Conservation (phyloP, 2,329 filamentous ascomycete species). For the Aspergillus nomiae region DNA sequence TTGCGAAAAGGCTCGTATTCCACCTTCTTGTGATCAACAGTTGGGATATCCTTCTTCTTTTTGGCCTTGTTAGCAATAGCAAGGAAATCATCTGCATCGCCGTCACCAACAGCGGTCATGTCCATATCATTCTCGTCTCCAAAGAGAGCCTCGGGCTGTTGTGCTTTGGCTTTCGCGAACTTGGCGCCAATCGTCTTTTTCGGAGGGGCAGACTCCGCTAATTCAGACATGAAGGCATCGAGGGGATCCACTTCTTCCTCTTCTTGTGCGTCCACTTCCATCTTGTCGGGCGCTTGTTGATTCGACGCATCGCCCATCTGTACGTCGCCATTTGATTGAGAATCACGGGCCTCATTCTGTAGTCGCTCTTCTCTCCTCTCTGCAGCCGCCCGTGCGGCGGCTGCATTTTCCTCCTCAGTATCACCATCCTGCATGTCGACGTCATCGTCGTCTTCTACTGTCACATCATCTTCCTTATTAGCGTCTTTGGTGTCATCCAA, state of each 20-base stretch:
- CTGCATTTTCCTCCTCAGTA: slow-evolving; percentile 84
- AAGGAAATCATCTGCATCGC: slow-evolving; percentile 65
- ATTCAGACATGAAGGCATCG: slow-evolving; percentile 92
- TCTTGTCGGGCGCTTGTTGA: slow-evolving; percentile 39
- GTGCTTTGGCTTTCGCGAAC: slow-evolving; percentile 52
- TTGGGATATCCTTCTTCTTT: slow-evolving; percentile 96
- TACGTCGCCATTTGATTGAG: slow-evolving; percentile 46
- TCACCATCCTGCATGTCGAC: slow-evolving; percentile 74
- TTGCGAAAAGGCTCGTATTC: slow-evolving; percentile 85
- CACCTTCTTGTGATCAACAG: slow-evolving; percentile 82
- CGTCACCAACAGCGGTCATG: slow-evolving; percentile 62
- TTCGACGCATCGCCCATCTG: slow-evolving; percentile 45
- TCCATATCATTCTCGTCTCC: slow-evolving; percentile 77
- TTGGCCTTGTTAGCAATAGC: slow-evolving; percentile 65
- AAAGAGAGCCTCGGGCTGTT: slow-evolving; percentile 82
- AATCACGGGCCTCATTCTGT: slow-evolving; percentile 46
- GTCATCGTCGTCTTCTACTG: slow-evolving; percentile 71
- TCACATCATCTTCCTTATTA: slow-evolving; percentile 55
- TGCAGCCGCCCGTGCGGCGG: slow-evolving; percentile 80
- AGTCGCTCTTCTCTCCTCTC: slow-evolving; percentile 76
- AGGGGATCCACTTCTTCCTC: slow-evolving; percentile 75
- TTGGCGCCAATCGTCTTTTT: slow-evolving; percentile 40
- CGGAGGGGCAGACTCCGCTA: slow-evolving; percentile 54
- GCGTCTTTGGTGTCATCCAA: slow-evolving; percentile 62
- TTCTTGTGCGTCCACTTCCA: slow-evolving; percentile 35